These are phyloP conservation scores for Omphalea diandra DNA, from an alignment of 441 rosid genomes.

Conservation along the genomic window DNA sequence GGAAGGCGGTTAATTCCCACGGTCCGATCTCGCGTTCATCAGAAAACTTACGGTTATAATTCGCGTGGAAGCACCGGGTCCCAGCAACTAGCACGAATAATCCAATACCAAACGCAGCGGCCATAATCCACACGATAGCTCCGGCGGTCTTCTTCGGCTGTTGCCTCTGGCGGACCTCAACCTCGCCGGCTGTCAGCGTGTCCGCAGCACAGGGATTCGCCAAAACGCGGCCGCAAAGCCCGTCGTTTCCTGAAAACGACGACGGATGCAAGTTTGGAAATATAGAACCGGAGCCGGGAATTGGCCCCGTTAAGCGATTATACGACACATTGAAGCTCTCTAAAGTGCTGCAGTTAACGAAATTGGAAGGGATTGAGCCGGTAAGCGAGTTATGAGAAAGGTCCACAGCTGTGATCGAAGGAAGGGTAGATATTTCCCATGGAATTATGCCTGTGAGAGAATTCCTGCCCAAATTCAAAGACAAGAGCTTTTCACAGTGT, in stretches of 20 bases:
- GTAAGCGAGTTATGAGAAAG: conserved; percentile 70
- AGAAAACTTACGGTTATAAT: conserved; percentile 37
- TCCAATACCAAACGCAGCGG: conserved; percentile 76
- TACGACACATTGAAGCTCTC: conserved; percentile 81
- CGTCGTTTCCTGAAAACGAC: conserved; percentile 71
- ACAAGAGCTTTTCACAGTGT: conserved; percentile 77
- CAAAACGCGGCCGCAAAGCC: conserved; percentile 65
- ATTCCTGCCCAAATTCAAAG: conserved; percentile 65
- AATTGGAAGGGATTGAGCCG: conserved; percentile 80
- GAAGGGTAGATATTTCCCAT: conserved; percentile 75
- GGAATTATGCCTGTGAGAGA: conserved; percentile 81
- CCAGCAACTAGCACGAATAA: conserved; percentile 74
- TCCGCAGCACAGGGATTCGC: conserved; percentile 55
- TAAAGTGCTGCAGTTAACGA: conserved; percentile 70
- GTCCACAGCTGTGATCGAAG: conserved; percentile 67
- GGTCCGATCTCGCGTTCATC: conserved; percentile 62
- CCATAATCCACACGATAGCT: conserved; percentile 84
- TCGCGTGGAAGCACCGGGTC: conserved; percentile 62
- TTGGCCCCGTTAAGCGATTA: conserved; percentile 66
- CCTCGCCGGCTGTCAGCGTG: conserved; percentile 29
- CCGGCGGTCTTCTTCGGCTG: conserved; percentile 69
- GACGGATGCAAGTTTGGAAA: conserved; percentile 73
- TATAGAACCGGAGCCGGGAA: conserved; percentile 61
- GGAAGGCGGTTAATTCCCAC: conserved; percentile 93
- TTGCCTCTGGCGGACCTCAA: conserved; percentile 33